A percentile compares a stretch with the other conserved stretches of the same genome.
These are phyloP conservation scores for Marasmius tenuissimus DNA, from an alignment of 1,284 basidiomycete genomes.

Conservation along the genomic window DNA sequence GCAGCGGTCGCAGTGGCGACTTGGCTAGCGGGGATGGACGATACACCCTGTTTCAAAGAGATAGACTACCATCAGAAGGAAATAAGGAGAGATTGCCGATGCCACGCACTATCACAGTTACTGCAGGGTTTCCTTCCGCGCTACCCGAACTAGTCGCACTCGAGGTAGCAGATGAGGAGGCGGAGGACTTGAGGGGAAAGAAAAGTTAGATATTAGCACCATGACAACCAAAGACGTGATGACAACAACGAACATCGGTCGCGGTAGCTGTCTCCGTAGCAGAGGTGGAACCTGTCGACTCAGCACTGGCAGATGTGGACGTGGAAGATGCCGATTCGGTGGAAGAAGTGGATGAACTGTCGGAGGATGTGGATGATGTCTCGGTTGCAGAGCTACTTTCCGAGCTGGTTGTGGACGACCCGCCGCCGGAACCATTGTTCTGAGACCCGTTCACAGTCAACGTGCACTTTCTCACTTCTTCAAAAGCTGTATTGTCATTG, in stretches of 20 bases:
- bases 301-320: slow-evolving; percentile 16
- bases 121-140: slow-evolving; percentile 9
- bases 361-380: slow-evolving; percentile 13
- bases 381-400: slow-evolving; percentile 16
- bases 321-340: slow-evolving; percentile 8
- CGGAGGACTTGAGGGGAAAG: background rate
- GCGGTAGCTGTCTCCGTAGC: background rate
- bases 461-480: slow-evolving; percentile 61
- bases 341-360: background rate
- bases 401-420: slow-evolving; percentile 15
- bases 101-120: slow-evolving; percentile 16
- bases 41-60: slow-evolving; percentile 22
- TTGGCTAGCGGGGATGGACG: slow-evolving; percentile 16
- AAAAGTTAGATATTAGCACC: background rate
- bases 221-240: background rate
- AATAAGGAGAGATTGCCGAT: slow-evolving; percentile 3
- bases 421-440: slow-evolving; percentile 14
- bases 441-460: slow-evolving; percentile 28
- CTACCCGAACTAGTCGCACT: slow-evolving; percentile 8
- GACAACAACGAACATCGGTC: slow-evolving; percentile 6
- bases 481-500: slow-evolving; percentile 44
- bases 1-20: background rate
- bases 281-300: slow-evolving; percentile 6
- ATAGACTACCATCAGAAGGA: background rate
- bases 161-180: slow-evolving; percentile 7